These are phyloP conservation scores for Lachancea meyersii DNA, from an alignment of 805 yeast species.

Conservation along the genomic window DNA sequence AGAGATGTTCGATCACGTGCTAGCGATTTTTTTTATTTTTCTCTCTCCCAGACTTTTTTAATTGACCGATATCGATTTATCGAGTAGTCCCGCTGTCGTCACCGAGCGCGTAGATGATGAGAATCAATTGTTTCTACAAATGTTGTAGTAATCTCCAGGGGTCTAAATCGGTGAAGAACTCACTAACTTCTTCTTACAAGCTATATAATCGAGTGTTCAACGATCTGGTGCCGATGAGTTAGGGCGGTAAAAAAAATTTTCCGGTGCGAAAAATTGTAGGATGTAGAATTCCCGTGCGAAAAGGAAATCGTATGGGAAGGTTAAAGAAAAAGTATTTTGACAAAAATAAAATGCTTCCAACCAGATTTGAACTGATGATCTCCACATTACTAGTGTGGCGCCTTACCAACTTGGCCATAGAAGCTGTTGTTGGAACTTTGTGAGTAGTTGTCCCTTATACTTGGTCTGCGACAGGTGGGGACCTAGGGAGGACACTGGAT, in stretches of 20 bases:
- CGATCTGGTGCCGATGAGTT: not conserved
- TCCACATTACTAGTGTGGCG: slow-evolving; percentile 86
- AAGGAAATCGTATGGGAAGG: not conserved
- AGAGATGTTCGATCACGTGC: too few species aligned
- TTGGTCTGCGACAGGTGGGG: not conserved
- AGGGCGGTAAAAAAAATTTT: not conserved
- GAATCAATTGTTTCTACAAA: too few species aligned
- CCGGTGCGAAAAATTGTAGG: not conserved
- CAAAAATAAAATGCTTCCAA: slow-evolving; percentile 46
- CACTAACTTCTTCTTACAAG: not conserved
- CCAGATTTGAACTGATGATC: slow-evolving; percentile 78
- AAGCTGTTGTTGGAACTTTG: slow-evolving; percentile 34
- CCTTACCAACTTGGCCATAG: slow-evolving; percentile 72
- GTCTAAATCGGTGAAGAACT: too few species aligned
- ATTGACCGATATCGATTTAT: too few species aligned
- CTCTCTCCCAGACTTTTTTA: too few species aligned
- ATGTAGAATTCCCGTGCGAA: slow-evolving; percentile 1
- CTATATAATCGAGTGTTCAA: not conserved
- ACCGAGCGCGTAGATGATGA: too few species aligned
- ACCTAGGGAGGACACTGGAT: too few species aligned
- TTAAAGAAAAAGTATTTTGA: too few species aligned
- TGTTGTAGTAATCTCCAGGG: too few species aligned
- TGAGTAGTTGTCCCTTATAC: not conserved
- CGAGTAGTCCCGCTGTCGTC: too few species aligned
- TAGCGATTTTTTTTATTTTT: too few species aligned